phyloP scores from a whole-genome alignment of 495 filamentous ascomycete genomes.

The Xylaria venustula region DNA sequence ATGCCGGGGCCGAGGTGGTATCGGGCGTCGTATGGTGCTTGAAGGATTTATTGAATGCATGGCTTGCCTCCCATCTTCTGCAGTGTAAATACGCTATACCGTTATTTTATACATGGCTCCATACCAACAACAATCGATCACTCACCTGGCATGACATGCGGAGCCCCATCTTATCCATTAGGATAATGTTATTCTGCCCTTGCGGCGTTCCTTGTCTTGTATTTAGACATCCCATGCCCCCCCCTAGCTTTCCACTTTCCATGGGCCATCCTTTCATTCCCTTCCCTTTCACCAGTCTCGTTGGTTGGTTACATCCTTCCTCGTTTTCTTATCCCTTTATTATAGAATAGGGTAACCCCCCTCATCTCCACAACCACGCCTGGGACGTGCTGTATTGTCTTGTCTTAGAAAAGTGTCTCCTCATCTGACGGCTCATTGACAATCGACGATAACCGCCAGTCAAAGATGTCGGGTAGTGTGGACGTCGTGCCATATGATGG shows the following conservation, averaged over 20 bases:
- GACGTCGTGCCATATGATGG: conserved; percentile 34
- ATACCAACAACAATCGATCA: neutral
- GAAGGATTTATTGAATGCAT: conserved; percentile 9
- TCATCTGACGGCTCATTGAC: too few relatives aligned
- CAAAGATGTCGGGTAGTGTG: conserved; percentile 31
- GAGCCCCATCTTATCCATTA: conserved; percentile 1
- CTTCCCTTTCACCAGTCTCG: neutral
- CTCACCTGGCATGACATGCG: neutral
- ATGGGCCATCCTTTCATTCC: neutral
- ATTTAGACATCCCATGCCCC: conserved; percentile 9
- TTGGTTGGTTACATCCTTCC: neutral
- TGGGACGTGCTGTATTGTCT: neutral
- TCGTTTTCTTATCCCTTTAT: neutral
- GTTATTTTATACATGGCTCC: neutral
- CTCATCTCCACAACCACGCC: neutral
- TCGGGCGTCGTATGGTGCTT: conserved; percentile 1
- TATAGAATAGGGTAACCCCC: neutral
- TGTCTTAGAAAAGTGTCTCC: neutral
- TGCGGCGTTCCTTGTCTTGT: conserved; percentile 2
- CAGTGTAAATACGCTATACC: neutral
- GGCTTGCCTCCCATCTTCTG: neutral
- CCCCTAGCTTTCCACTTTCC: neutral
- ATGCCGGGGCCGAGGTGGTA: neutral
- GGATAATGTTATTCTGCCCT: neutral
- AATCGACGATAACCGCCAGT: conserved; percentile 4